phyloP scores from a whole-genome alignment of 2,329 filamentous ascomycete species.

The Endothia cerciana region DNA sequence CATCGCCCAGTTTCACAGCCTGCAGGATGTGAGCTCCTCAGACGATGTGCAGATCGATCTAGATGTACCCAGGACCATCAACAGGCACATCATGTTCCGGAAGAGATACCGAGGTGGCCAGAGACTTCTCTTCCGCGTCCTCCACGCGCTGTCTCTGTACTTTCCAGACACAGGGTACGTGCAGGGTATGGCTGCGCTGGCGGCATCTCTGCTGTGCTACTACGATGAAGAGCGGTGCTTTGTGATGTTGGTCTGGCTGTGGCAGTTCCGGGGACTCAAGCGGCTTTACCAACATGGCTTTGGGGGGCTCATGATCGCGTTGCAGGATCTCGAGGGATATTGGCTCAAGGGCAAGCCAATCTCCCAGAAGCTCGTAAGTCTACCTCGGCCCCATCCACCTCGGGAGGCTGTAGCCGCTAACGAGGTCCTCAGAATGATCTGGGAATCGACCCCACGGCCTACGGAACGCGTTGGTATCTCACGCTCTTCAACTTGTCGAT shows the following conservation, averaged over 20 bases:
- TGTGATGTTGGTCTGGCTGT: constrained; percentile 94
- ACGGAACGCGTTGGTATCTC: constrained; percentile 95
- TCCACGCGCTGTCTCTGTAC: constrained; percentile 90
- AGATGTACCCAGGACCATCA: constrained; percentile 94
- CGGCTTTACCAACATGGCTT: constrained; percentile 85
- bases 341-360: constrained; percentile 83
- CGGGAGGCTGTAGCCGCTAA: constrained; percentile 20
- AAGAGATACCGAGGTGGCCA: constrained; percentile 90
- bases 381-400: not conserved
- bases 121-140: constrained; percentile 85
- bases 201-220: constrained; percentile 91
- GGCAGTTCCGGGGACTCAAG: constrained; percentile 85
- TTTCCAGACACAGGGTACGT: constrained; percentile 93
- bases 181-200: constrained; percentile 94
- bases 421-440: constrained; percentile 64
- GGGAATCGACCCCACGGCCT: constrained; percentile 84
- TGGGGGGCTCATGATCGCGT: constrained; percentile 80
- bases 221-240: constrained; percentile 95
- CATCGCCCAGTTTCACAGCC: constrained; percentile 70
- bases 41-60: constrained; percentile 98
- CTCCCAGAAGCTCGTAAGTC: constrained; percentile 75
- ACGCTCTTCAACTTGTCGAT: constrained; percentile 97
- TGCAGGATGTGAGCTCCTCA: constrained; percentile 75
- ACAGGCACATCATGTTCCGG: constrained; percentile 95
- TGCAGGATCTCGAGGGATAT: constrained; percentile 80